Evolutionary conservation across 768 basidiomycete species (phyloP).

Genomic region (Cyclocybe cylindracea): DNA sequence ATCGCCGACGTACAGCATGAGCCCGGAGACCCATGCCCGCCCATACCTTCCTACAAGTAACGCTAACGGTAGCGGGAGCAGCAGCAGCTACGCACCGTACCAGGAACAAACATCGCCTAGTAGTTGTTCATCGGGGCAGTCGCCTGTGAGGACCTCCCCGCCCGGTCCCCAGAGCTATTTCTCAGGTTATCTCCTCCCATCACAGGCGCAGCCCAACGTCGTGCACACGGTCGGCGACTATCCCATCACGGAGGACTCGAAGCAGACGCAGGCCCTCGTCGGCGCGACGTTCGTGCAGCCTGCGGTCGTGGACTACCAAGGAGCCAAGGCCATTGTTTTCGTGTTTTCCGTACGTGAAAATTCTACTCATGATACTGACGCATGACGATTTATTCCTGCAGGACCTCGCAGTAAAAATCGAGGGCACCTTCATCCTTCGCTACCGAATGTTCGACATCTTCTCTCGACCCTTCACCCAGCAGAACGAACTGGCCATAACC

Average conservation of each 20-base stretch:
- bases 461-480: slow-evolving; percentile 31
- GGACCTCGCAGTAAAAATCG: slow-evolving; percentile 73
- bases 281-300: slow-evolving; percentile 66
- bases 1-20: background rate
- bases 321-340: slow-evolving; percentile 58
- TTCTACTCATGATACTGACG: no score
- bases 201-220: slow-evolving; percentile 27
- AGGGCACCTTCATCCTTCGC: slow-evolving; percentile 65
- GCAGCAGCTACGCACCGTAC: no score
- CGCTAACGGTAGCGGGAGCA: no score
- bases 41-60: no score
- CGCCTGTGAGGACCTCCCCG: background rate
- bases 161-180: slow-evolving; percentile 1
- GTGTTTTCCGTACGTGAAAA: slow-evolving; percentile 54
- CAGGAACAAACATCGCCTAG: background rate
- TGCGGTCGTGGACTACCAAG: slow-evolving; percentile 53
- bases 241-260: slow-evolving; percentile 49
- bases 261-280: slow-evolving; percentile 53
- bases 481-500: slow-evolving; percentile 43
- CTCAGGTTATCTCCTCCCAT: slow-evolving; percentile 17
- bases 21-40: no score
- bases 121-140: background rate
- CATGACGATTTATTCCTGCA: slow-evolving; percentile 22
- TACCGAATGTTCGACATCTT: slow-evolving; percentile 69
- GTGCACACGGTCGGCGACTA: slow-evolving; percentile 42